Conservation (phyloP, 306 rosid species). For the Quercus agrifolia region DNA sequence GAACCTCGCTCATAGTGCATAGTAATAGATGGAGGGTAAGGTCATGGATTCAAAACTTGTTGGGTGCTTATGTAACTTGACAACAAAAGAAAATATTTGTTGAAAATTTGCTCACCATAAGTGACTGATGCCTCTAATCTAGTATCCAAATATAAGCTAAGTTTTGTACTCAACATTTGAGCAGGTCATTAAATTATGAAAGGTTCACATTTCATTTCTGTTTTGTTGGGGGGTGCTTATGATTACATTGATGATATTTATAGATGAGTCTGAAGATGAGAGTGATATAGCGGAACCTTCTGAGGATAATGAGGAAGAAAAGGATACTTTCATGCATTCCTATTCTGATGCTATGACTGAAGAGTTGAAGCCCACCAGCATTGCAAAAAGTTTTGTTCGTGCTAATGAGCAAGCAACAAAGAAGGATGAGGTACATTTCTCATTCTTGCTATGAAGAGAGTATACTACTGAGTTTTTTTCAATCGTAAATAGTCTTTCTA, state of each 20-base stretch:
- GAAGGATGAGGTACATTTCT: constrained; percentile 63
- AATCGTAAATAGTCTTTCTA: no score
- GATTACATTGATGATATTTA: constrained; percentile 15
- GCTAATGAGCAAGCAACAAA: constrained; percentile 66
- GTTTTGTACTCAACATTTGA: constrained; percentile 9
- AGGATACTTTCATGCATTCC: constrained; percentile 57
- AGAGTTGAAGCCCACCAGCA: constrained; percentile 68
- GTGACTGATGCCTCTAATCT: constrained; percentile 4
- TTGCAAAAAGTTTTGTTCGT: constrained; percentile 74
- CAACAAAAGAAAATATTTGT: background rate
- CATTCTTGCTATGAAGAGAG: constrained; percentile 15
- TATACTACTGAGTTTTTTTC: background rate
- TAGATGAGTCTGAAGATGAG: constrained; percentile 73
- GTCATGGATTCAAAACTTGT: background rate
- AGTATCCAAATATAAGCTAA: constrained; percentile 4
- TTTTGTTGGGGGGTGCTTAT: constrained; percentile 6
- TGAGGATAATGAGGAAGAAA: constrained; percentile 33
- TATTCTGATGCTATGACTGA: constrained; percentile 73
- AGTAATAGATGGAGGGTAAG: no score
- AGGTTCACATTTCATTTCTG: background rate
- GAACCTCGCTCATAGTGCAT: no score
- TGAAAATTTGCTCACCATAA: constrained; percentile 1
- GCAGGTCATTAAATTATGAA: background rate
- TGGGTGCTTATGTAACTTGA: background rate
- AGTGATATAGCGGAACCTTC: constrained; percentile 44